Conservation (phyloP, 2,329 filamentous ascomycete species). For the Graphilbum sp. region DNA sequence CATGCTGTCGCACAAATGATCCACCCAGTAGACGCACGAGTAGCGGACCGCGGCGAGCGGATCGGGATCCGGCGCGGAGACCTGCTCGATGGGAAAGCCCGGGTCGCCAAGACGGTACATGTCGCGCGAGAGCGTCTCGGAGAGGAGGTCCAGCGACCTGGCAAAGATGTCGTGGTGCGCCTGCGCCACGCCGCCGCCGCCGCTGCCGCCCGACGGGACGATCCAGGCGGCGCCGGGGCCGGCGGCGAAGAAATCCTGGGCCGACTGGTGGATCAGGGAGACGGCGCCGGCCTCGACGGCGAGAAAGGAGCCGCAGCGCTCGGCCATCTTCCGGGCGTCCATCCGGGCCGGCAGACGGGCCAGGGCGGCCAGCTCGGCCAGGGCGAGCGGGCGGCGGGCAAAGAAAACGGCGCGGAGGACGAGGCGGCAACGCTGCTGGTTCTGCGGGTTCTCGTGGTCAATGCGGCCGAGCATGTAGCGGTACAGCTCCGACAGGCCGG, state of each 20-base stretch:
- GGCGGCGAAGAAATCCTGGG: constrained; percentile 21
- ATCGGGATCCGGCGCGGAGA: constrained; percentile 11
- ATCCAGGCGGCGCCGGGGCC: constrained; percentile 6
- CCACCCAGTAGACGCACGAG: constrained; percentile 18
- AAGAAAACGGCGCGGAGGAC: constrained; percentile 17
- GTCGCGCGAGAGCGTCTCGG: constrained; percentile 16
- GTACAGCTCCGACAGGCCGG: constrained; percentile 16
- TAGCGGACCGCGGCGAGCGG: constrained; percentile 15
- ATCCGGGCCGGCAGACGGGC: constrained; percentile 4
- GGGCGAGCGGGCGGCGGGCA: constrained; percentile 19
- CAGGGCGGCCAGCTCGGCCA: constrained; percentile 18
- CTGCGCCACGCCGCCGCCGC: no score
- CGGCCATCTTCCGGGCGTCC: constrained; percentile 14
- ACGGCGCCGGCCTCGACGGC: constrained; percentile 15
- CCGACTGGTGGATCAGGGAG: constrained; percentile 25
- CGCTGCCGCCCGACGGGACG: constrained; percentile 14
- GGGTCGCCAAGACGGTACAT: constrained; percentile 16
- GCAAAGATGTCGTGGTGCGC: constrained; percentile 17
- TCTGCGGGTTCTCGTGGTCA: no score
- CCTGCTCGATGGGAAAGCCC: constrained; percentile 11
- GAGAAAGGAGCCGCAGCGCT: constrained; percentile 23
- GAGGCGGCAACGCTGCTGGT: constrained; percentile 11
- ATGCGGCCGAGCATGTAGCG: constrained; percentile 3
- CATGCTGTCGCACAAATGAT: constrained; percentile 13
- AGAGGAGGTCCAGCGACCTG: constrained; percentile 17